These are phyloP conservation scores for Atalantia buxifolia DNA, from an alignment of 345 rosid genomes.

Conservation along the genomic window DNA sequence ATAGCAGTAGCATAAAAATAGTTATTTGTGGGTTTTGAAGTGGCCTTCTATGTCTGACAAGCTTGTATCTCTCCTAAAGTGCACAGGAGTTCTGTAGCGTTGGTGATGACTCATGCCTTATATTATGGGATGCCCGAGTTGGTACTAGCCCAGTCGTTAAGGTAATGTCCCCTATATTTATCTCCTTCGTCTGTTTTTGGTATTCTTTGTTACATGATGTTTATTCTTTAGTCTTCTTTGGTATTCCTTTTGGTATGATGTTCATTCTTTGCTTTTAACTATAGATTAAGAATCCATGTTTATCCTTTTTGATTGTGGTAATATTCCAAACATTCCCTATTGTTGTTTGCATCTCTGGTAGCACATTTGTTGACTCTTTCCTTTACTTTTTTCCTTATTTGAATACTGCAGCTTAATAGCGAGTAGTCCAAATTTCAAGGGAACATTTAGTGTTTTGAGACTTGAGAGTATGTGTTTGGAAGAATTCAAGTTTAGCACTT, in stretches of 20 bases:
- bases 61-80: slow-evolving; percentile 40
- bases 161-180: slow-evolving; percentile 33
- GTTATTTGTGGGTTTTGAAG: slow-evolving; percentile 7
- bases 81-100: slow-evolving; percentile 98
- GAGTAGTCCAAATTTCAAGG: background rate
- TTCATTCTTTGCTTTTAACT: background rate
- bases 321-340: background rate
- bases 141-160: slow-evolving; percentile 79
- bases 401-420: background rate
- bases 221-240: background rate
- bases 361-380: background rate
- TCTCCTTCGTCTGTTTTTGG: background rate
- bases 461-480: background rate
- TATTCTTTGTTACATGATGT: background rate
- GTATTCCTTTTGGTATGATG: background rate
- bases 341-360: background rate
- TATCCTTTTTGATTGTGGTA: background rate
- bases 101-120: slow-evolving; percentile 99
- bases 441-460: background rate
- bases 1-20: background rate
- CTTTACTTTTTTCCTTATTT: background rate
- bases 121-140: slow-evolving; percentile 95
- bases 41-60: slow-evolving; percentile 23
- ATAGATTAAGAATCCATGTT: background rate
- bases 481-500: background rate